Evolutionary conservation across 2,329 filamentous ascomycete species (phyloP).

Genomic region (Chrysoporthe puriensis): DNA sequence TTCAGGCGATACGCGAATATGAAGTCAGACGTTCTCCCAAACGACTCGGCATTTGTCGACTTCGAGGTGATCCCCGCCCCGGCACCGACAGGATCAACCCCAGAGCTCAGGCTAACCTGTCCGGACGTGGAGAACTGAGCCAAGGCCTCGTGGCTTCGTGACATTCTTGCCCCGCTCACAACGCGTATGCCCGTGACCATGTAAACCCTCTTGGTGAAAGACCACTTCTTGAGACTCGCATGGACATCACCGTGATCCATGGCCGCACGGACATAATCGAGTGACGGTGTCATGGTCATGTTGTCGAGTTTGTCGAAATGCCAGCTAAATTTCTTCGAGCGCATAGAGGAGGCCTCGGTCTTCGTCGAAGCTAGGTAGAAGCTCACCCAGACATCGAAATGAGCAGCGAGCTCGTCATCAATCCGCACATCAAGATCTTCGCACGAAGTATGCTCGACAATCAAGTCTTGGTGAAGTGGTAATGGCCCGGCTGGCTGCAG

Average conservation of each 20-base stretch:
- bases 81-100: not conserved
- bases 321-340: not conserved
- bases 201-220: not conserved
- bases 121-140: not conserved
- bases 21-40: not conserved
- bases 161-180: not conserved
- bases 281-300: not conserved
- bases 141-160: not conserved
- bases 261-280: not conserved
- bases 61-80: not conserved
- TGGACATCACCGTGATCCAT: not conserved
- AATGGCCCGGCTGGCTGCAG: not conserved
- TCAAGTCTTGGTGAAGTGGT: not conserved
- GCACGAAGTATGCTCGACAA: not conserved
- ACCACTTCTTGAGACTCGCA: constrained; percentile 1
- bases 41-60: not conserved
- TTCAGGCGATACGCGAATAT: not conserved
- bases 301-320: not conserved
- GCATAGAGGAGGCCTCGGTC: not conserved
- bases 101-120: not conserved
- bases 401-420: not conserved
- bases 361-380: not conserved
- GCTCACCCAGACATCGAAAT: not conserved
- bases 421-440: not conserved
- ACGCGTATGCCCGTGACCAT: not conserved